Evolutionary conservation across 177 flowering plant genomes (phyloP).

Genomic region (Vitis hybrid): DNA sequence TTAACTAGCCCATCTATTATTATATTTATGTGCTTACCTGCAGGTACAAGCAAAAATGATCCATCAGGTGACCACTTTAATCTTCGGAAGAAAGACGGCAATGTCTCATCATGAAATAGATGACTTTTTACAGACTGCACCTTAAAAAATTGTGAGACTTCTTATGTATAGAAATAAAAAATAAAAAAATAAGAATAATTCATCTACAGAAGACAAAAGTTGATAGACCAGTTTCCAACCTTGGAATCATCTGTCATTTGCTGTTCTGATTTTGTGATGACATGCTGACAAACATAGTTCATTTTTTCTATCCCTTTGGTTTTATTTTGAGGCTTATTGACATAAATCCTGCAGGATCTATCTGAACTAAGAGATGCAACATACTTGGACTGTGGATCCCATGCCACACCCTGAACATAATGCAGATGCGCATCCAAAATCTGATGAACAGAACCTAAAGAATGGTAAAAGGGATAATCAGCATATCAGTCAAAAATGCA

Average conservation of each 20-base stretch:
- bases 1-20: no score
- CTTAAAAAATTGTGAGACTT: conserved; percentile 17
- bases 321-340: conserved; percentile 68
- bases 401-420: conserved; percentile 99
- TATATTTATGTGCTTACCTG: conserved; percentile 52
- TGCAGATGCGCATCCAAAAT: conserved; percentile 88
- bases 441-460: conserved; percentile 87
- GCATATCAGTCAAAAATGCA: neutral
- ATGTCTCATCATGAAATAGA: conserved; percentile 96
- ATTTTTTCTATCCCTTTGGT: conserved; percentile 62
- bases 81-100: conserved; percentile 97
- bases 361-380: conserved; percentile 95
- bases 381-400: conserved; percentile 88
- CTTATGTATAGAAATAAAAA: neutral
- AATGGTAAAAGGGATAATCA: neutral
- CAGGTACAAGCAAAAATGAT: conserved; percentile 88
- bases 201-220: neutral
- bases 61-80: conserved; percentile 99
- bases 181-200: conserved; percentile 1
- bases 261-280: conserved; percentile 65
- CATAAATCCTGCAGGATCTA: conserved; percentile 81
- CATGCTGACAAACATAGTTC: conserved; percentile 78
- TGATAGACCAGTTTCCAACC: conserved; percentile 40
- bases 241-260: conserved; percentile 57
- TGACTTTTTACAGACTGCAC: conserved; percentile 52